Conservation (phyloP, 1,139 yeast species). For the Magnusiomyces sp. region DNA sequence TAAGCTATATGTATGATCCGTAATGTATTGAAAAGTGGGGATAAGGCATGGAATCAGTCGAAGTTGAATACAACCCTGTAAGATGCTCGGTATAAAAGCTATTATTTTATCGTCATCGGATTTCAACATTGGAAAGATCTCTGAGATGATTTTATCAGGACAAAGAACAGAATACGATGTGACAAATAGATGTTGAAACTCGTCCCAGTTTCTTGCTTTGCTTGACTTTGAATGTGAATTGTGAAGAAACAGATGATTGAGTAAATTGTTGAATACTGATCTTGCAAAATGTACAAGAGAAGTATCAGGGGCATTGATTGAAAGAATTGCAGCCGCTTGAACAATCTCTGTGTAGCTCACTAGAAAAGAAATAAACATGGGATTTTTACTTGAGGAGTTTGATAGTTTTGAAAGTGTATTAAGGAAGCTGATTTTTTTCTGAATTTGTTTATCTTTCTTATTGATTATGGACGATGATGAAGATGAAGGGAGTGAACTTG, state of each 20-base stretch:
- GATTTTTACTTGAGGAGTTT: background rate
- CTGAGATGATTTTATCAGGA: conserved; percentile 8
- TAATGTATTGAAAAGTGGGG: conserved; percentile 6
- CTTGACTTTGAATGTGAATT: conserved; percentile 3
- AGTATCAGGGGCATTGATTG: background rate
- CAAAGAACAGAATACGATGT: conserved; percentile 12
- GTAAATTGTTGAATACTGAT: conserved; percentile 10
- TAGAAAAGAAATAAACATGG: background rate
- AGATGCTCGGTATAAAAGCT: conserved; percentile 11
- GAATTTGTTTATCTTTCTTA: background rate
- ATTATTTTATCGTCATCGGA: conserved; percentile 1
- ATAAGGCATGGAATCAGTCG: conserved; percentile 11
- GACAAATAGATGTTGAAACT: conserved; percentile 14
- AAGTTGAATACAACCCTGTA: conserved; percentile 13
- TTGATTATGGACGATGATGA: background rate
- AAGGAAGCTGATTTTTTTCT: conserved; percentile 1
- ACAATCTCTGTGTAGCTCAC: conserved; percentile 6
- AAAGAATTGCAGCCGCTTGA: conserved; percentile 8
- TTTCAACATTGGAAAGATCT: conserved; percentile 10
- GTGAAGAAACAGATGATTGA: conserved; percentile 11
- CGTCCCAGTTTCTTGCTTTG: conserved; percentile 6
- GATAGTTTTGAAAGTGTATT: background rate
- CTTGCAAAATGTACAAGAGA: conserved; percentile 12
- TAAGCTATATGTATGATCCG: conserved; percentile 3
- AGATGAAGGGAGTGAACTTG: conserved; percentile 4